Base-by-base conservation (phyloP, 129 eudicot genomes). In the Lactuca sativa region DNA sequence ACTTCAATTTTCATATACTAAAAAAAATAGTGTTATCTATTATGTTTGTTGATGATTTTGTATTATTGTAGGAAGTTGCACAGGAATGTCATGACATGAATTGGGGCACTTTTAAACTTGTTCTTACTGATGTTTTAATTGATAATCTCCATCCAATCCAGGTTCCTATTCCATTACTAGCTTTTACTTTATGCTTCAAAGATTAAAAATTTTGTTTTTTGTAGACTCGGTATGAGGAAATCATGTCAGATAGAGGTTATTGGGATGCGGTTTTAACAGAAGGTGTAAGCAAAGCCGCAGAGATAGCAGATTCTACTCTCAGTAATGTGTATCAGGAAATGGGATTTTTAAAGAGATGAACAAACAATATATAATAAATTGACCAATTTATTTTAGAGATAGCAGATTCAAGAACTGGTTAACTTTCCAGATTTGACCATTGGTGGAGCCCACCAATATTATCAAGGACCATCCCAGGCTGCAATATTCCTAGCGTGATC, bases 131-230 rank as follows among this genome's bases (percentile, higher is more conserved):
- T 79, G 96, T 96, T 78, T 67, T 92, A 78, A 60, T 92, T 60
- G 86, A 83, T 69, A 95, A 92, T 88, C 85, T 92, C 34, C 67
- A 84, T 47, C 97, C 97, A 18, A 91, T 91, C 72, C 97, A 91
- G 96, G 97, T 91, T 74, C 67, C 62, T 72, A 60, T 16, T 17
- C 30, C 34, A 32, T 44, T 55, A 4, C 44, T 34, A 30, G n/a
- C 18, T 34, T 41, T 18, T 43, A 51, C 56, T 12, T 14, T 44
- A 66, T 47, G 53, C 57, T 59, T 66, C 18, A 66, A 48, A 44
- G 36, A 40, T 70, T 6, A 21, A 30, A 68, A 31, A 62, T 55
- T 68, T 4, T 58, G 4, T 25, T 48, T 62, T 41, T 72, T 76
- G 78, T 81, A 93, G 98, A 84, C 44, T 30, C 90, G 95, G 18